Percentiles rank a stretch among this genome's conserved stretches.
Evolutionary conservation across 2,329 filamentous ascomycete genomes (phyloP).

Genomic region (Coniochaeta sp.): DNA sequence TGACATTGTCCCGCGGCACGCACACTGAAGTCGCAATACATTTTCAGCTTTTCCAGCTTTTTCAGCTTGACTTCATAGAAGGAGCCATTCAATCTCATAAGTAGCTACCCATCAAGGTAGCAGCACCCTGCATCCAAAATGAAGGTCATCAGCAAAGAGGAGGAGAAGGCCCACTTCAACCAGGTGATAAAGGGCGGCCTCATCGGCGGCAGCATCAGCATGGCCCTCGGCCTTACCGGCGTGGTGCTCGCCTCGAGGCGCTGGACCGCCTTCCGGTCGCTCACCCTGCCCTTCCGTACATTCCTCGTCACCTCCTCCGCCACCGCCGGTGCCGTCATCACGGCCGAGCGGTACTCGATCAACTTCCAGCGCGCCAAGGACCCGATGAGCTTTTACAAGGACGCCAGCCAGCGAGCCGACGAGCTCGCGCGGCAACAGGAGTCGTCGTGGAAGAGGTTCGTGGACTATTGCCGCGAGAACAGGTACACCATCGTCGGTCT

Average conservation of each 20-base stretch:
- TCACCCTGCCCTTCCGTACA: constrained; percentile 83
- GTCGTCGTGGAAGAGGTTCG: constrained; percentile 48
- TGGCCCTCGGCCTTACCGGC: constrained; percentile 58
- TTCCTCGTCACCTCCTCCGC: constrained; percentile 79
- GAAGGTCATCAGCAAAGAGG: constrained; percentile 94
- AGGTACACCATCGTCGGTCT: constrained; percentile 79
- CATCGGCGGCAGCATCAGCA: constrained; percentile 62
- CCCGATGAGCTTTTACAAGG: constrained; percentile 58
- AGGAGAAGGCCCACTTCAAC: constrained; percentile 79
- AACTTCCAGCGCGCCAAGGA: constrained; percentile 64
- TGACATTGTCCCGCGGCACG: not conserved
- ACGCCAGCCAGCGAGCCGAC: constrained; percentile 49
- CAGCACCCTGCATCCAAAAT: constrained; percentile 38
- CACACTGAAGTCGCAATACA: not conserved
- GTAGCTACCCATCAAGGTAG: constrained; percentile 15
- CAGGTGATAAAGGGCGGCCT: constrained; percentile 73
- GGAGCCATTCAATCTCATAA: not conserved
- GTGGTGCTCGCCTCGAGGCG: constrained; percentile 62
- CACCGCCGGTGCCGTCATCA: constrained; percentile 83
- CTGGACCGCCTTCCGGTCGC: constrained; percentile 68
- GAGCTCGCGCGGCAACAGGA: constrained; percentile 50
- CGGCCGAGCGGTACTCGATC: constrained; percentile 64
- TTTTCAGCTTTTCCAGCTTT: not conserved
- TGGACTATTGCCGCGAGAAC: constrained; percentile 70
- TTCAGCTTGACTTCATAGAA: not conserved